Conservation (phyloP, 2,329 filamentous ascomycete genomes). For the Aspergillus oerlinghausenensis region DNA sequence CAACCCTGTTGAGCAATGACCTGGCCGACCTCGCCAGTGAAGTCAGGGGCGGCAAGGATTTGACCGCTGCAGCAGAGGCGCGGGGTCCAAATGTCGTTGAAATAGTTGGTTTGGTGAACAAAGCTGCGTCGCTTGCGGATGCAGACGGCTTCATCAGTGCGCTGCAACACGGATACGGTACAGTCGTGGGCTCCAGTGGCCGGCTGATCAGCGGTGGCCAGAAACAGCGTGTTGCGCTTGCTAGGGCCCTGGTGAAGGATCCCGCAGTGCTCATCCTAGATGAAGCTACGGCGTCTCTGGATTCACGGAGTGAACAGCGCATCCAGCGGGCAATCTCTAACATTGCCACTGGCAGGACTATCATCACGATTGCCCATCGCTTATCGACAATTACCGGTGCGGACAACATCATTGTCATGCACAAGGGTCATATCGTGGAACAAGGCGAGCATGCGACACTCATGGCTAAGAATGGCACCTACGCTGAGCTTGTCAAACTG, state of each 20-base stretch:
- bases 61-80: slow-evolving; percentile 42
- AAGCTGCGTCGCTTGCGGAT: slow-evolving; percentile 60
- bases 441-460: slow-evolving; percentile 41
- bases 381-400: slow-evolving; percentile 42
- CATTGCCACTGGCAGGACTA: slow-evolving; percentile 54
- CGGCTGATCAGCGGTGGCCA: slow-evolving; percentile 84
- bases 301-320: slow-evolving; percentile 80
- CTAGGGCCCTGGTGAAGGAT: slow-evolving; percentile 72
- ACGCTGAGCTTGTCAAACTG: slow-evolving; percentile 42
- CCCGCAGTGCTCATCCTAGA: slow-evolving; percentile 82
- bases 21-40: slow-evolving; percentile 43
- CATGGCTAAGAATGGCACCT: slow-evolving; percentile 34
- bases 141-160: slow-evolving; percentile 62
- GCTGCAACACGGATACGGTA: slow-evolving; percentile 76
- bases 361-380: slow-evolving; percentile 42
- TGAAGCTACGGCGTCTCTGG: slow-evolving; percentile 82
- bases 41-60: slow-evolving; percentile 47
- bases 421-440: slow-evolving; percentile 40
- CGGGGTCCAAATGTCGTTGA: slow-evolving; percentile 45
- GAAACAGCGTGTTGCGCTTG: slow-evolving; percentile 86
- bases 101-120: slow-evolving; percentile 48
- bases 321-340: slow-evolving; percentile 78
- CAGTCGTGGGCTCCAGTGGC: slow-evolving; percentile 77
- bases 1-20: slow-evolving; percentile 44
- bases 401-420: slow-evolving; percentile 45